Conservation (phyloP, 1,284 basidiomycete species). For the Malassezia yamatoensis region DNA sequence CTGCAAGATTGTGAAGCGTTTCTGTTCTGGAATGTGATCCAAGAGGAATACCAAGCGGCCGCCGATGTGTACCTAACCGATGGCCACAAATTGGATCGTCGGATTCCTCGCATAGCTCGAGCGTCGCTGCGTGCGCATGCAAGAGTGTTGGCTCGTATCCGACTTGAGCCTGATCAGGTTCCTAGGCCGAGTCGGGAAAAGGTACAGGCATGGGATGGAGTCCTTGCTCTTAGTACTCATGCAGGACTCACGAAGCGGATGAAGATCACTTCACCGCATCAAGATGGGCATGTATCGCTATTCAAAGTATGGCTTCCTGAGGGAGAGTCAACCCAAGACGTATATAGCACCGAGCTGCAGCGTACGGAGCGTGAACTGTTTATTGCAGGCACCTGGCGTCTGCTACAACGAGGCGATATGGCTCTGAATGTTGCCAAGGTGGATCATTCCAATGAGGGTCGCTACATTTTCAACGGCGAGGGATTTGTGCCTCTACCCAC, state of each 20-base stretch:
- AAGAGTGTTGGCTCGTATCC: conserved; percentile 45
- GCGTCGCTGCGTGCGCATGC: conserved; percentile 48
- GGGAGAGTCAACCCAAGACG: conserved; percentile 26
- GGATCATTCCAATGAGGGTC: conserved; percentile 35
- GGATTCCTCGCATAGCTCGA: conserved; percentile 39
- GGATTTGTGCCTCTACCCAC: conserved; percentile 44
- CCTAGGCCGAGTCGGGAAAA: no score
- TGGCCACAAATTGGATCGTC: conserved; percentile 35
- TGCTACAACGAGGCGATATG: conserved; percentile 47
- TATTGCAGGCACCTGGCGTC: conserved; percentile 43
- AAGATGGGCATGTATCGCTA: conserved; percentile 45
- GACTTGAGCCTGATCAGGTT: conserved; percentile 16
- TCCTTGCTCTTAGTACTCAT: background rate
- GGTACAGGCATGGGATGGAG: background rate
- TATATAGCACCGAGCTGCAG: conserved; percentile 34
- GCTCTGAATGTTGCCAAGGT: conserved; percentile 48
- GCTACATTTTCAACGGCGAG: conserved; percentile 48
- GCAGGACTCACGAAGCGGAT: background rate
- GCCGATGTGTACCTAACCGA: conserved; percentile 26
- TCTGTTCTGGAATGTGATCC: conserved; percentile 29
- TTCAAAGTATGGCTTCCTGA: conserved; percentile 49
- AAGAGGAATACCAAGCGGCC: conserved; percentile 31
- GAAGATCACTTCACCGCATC: conserved; percentile 30
- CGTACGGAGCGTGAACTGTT: conserved; percentile 43
- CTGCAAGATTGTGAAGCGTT: conserved; percentile 41